These are phyloP conservation scores for Russula compacta DNA, from an alignment of 768 basidiomycete species.

Conservation along the genomic window DNA sequence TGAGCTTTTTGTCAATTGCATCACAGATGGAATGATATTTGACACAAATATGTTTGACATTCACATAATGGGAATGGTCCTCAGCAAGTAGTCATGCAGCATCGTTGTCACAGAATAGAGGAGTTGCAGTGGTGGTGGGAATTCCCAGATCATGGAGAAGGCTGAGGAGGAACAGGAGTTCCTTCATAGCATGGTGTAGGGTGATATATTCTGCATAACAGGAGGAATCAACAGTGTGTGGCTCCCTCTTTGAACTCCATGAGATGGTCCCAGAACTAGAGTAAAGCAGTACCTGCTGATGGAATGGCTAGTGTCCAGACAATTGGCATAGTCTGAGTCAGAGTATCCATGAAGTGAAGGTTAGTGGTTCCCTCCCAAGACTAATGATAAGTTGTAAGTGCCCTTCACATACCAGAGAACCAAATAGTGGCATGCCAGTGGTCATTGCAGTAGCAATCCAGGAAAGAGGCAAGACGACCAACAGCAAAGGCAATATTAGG, in stretches of 20 bases:
- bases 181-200: not conserved
- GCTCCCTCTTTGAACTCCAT: not conserved
- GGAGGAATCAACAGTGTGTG: not conserved
- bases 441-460: not conserved
- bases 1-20: not conserved
- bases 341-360: not conserved
- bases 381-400: not conserved
- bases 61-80: not conserved
- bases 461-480: not conserved
- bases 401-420: not conserved
- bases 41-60: not conserved
- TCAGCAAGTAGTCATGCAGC: not conserved
- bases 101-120: not conserved
- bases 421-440: not conserved
- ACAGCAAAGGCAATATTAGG: not conserved
- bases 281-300: not conserved
- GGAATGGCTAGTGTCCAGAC: not conserved
- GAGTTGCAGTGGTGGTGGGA: too few relatives aligned
- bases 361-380: fast-evolving
- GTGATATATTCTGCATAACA: not conserved
- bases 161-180: not conserved
- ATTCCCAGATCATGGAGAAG: too few relatives aligned
- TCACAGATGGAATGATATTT: not conserved
- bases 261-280: not conserved
- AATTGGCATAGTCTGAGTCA: not conserved